Evolutionary conservation across 257 asterid genomes (phyloP), one percentile per base, ranked within the genome.

Genomic region (Paulownia fortunei): DNA sequence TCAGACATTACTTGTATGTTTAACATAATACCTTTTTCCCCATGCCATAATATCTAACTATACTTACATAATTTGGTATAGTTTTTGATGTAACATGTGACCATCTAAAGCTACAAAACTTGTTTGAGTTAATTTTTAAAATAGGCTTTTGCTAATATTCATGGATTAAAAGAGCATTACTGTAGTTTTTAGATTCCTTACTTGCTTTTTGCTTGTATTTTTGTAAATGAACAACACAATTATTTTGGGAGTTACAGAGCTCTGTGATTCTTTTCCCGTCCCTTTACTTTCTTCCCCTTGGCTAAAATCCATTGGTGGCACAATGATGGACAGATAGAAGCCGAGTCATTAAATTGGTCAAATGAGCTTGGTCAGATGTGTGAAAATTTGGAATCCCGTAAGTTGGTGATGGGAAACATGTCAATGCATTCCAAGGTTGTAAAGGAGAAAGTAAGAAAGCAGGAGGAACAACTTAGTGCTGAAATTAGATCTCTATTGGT

Each of bases 371-470:
- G 86, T 85, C 92, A 87, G 85, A 95, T 88, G 97, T 86, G 79
- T 58, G 98, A 93, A 82, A 90, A 86, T 68, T 74, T 91, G 81
- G 94, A 89, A 82, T 86, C 85, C 74, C 94, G 92, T 76, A 90
- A 95, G 84, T 88, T 93, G 89, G 88, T 91, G 81, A 95, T 95
- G 98, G 98, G 97, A 73, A 95, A 91, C 88, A 93, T 82, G 97
- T 88, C 91, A 8, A 90, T 95, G 98, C 89, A 83, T 60, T 93
- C 99, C 18, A 93, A 93, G 86, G 96, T 95, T 73, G 81, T 84
- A 4, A 87, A 88, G 88, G 98, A 93, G 81, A 90, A 90, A 82
- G 93, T 87, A 18, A 90, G 88, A 80, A 93, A 85, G 87, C 98
- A 89, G 81, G 99, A 95, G 86, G 97, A 93, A 75, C 92, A 86